These are phyloP conservation scores for Quillaja saponaria DNA, from an alignment of 306 rosid genomes.

Conservation along the genomic window DNA sequence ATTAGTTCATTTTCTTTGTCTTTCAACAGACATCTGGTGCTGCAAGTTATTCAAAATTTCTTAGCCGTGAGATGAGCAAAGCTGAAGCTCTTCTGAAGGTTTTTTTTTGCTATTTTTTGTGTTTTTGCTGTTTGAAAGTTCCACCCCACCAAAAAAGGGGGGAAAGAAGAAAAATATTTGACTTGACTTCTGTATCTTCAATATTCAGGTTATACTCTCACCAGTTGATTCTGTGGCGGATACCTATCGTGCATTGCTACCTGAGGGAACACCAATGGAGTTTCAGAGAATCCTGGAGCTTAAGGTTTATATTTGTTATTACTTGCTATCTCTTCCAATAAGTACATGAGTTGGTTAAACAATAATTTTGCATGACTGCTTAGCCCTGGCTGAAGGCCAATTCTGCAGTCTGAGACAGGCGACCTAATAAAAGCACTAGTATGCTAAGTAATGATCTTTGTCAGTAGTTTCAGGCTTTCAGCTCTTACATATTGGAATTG, in stretches of 20 bases:
- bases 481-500: no score
- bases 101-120: constrained; percentile 26
- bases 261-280: constrained; percentile 99
- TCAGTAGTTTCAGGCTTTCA: no score
- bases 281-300: constrained; percentile 97
- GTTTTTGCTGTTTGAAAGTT: background rate
- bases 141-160: background rate
- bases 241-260: constrained; percentile 93
- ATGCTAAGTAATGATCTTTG: no score
- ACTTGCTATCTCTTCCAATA: constrained; percentile 16
- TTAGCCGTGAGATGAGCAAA: constrained; percentile 99
- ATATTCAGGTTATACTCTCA: constrained; percentile 82
- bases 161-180: no score
- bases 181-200: constrained; percentile 16
- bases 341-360: constrained; percentile 19
- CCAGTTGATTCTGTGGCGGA: constrained; percentile 96
- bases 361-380: constrained; percentile 24
- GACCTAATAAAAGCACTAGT: background rate
- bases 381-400: constrained; percentile 18
- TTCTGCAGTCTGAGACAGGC: background rate
- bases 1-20: constrained; percentile 18
- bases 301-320: constrained; percentile 58
- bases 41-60: constrained; percentile 88
- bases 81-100: constrained; percentile 99
- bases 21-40: constrained; percentile 81